Conservation (phyloP, 495 filamentous ascomycete species). For the Aspergillus bertholletiae region DNA sequence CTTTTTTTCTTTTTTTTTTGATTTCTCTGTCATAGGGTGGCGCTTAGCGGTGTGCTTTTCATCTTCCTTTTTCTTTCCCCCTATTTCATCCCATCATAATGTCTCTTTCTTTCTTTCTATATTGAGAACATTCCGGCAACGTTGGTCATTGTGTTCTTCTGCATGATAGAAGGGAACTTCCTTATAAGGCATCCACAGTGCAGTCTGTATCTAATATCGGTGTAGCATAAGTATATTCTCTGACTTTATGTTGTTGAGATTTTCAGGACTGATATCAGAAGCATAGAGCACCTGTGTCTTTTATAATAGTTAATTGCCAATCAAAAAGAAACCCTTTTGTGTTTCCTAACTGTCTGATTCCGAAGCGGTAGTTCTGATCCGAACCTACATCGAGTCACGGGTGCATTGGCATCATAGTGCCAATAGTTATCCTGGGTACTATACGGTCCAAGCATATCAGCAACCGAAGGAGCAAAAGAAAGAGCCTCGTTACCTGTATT, state of each 20-base stretch:
- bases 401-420: background rate
- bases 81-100: constrained; percentile 7
- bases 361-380: background rate
- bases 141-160: constrained; percentile 9
- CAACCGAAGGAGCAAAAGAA: background rate
- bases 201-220: background rate
- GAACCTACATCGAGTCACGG: background rate
- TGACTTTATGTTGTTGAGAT: background rate
- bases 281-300: background rate
- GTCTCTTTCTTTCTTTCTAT: constrained; percentile 4
- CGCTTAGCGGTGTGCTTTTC: background rate
- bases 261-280: background rate
- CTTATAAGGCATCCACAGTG: background rate
- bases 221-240: constrained; percentile 5
- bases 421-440: background rate
- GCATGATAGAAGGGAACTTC: constrained; percentile 16
- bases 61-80: background rate
- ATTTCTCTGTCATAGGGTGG: background rate
- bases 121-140: background rate
- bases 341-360: background rate
- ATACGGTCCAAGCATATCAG: background rate
- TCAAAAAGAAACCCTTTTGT: background rate
- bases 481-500: background rate
- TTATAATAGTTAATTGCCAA: constrained; percentile 2
- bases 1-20: no score